A percentile compares a stretch with the other conserved stretches of the same genome.
phyloP scores from a whole-genome alignment of 2,329 filamentous ascomycete genomes.

The Lizonia empirigonia region DNA sequence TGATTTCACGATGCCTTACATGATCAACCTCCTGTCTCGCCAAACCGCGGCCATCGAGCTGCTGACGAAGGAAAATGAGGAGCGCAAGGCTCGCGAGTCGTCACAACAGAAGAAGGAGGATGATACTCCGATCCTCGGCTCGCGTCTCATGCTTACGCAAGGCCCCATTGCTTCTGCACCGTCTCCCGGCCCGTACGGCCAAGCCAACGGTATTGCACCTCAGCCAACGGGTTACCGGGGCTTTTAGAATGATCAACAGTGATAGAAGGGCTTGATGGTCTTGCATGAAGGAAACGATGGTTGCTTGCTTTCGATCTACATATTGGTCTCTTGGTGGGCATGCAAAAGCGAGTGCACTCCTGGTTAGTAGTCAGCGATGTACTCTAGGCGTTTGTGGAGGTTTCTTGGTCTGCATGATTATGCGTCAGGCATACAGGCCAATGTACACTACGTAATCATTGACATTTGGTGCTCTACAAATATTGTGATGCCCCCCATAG shows the following conservation, averaged over 20 bases:
- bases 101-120: constrained; percentile 89
- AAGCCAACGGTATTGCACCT: constrained; percentile 86
- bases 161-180: constrained; percentile 67
- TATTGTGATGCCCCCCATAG: too few relatives aligned
- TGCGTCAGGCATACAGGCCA: constrained; percentile 23
- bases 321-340: constrained; percentile 32
- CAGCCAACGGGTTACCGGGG: constrained; percentile 72
- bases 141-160: constrained; percentile 93
- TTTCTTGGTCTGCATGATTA: constrained; percentile 23
- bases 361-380: constrained; percentile 29
- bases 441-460: constrained; percentile 39
- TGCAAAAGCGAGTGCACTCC: constrained; percentile 33
- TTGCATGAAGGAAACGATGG: constrained; percentile 14
- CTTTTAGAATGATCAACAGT: constrained; percentile 33
- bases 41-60: constrained; percentile 83
- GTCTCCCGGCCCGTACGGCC: constrained; percentile 72
- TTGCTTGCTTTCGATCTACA: constrained; percentile 26
- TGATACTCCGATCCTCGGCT: constrained; percentile 89
- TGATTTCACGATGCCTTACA: constrained; percentile 99
- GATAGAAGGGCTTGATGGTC: constrained; percentile 2
- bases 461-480: constrained; percentile 1
- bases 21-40: constrained; percentile 97
- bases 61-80: constrained; percentile 95
- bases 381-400: constrained; percentile 39
- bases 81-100: constrained; percentile 74